A percentile compares a stretch with the other conserved stretches of the same genome.
Evolutionary conservation across 2,329 filamentous ascomycete species (phyloP).

Genomic region (Paraphaeosphaeria minitans): DNA sequence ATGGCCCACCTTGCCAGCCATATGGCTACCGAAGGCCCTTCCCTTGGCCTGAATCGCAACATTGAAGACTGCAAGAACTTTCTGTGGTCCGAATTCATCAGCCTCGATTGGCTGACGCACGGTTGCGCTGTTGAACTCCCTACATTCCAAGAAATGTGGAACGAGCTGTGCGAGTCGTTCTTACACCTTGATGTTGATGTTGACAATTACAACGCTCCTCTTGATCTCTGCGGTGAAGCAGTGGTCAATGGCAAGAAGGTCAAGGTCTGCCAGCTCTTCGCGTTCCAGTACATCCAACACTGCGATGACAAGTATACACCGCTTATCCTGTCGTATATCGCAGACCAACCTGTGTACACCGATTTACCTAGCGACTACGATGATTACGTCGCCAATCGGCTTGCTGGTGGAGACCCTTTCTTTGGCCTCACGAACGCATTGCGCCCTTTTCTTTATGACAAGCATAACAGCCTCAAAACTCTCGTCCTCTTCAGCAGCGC

Average conservation of each 20-base stretch:
- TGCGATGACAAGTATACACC: not conserved
- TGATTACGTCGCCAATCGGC: not conserved
- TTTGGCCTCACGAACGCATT: not conserved
- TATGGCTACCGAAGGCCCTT: no score
- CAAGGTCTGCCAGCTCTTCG: not conserved
- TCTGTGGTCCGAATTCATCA: no score
- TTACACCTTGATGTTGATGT: not conserved
- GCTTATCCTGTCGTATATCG: not conserved
- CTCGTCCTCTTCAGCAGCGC: not conserved
- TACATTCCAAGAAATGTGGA: not conserved
- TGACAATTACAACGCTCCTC: not conserved
- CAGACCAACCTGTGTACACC: not conserved
- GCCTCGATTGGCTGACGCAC: no score
- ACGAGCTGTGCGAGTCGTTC: not conserved
- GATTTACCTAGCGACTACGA: not conserved
- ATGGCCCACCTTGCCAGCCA: no score
- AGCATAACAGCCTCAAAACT: not conserved
- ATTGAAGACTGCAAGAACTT: no score
- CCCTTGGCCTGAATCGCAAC: no score
- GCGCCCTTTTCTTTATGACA: not conserved
- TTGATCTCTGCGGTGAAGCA: not conserved
- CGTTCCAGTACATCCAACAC: not conserved
- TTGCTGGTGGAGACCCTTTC: not conserved
- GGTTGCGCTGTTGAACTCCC: no score
- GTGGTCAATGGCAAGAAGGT: not conserved